Percentiles rank a stretch among this genome's conserved stretches.
Evolutionary conservation across 495 filamentous ascomycete species (phyloP).

Genomic region (Neurospora sp.): DNA sequence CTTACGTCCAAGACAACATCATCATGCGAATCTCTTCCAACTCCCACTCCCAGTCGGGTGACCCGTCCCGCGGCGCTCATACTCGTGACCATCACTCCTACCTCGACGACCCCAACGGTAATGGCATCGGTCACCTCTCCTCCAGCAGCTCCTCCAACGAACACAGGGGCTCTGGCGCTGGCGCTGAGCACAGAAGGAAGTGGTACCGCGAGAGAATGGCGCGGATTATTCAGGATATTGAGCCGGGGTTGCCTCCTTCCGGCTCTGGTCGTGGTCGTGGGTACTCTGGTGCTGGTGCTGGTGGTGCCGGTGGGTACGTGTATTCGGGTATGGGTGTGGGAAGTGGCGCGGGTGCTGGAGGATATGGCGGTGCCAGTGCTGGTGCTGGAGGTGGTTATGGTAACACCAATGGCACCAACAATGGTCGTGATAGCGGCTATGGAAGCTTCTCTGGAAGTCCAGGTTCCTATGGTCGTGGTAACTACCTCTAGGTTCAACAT

Average conservation of each 20-base stretch:
- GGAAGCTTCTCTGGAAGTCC: not conserved
- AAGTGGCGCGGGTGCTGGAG: not conserved
- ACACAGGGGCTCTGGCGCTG: not conserved
- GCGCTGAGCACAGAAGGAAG: not conserved
- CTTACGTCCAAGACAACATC: not conserved
- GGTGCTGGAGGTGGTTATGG: not conserved
- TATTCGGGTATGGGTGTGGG: not conserved
- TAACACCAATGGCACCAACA: no score
- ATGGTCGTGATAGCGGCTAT: not conserved
- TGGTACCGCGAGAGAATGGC: not conserved
- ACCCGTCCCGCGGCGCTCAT: no score
- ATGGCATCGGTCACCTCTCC: no score
- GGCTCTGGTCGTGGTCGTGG: not conserved
- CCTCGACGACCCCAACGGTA: not conserved
- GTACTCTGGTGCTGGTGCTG: not conserved
- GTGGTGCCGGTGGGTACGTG: not conserved
- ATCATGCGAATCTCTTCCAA: not conserved
- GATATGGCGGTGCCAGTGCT: not conserved
- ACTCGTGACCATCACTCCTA: not conserved
- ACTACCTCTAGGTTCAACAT: not conserved
- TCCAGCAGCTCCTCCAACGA: no score
- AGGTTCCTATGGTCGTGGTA: not conserved
- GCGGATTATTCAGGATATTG: not conserved
- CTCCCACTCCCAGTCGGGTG: not conserved
- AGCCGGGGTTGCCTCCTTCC: not conserved